A percentile compares a stretch with the other conserved stretches of the same genome.
phyloP scores from a whole-genome alignment of 1,139 yeast genomes.

The Taphrina pruni region DNA sequence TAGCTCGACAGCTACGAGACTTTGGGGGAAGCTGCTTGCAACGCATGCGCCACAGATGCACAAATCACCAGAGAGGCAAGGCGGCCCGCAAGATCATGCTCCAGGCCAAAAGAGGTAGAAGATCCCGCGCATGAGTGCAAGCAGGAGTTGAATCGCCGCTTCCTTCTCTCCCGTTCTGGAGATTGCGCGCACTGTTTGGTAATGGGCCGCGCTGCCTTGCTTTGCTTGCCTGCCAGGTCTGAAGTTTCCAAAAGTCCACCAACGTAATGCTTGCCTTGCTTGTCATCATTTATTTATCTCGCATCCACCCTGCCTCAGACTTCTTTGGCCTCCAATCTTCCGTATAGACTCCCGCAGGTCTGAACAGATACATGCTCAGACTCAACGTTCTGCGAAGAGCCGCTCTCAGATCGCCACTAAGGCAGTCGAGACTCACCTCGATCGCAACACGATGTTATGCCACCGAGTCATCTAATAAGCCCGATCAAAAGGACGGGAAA shows the following conservation, averaged over 20 bases:
- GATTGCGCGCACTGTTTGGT: no score
- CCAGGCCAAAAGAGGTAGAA: no score
- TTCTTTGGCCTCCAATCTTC: background rate
- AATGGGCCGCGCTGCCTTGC: no score
- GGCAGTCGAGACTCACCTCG: conserved; percentile 14
- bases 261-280: conserved; percentile 20
- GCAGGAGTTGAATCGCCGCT: no score
- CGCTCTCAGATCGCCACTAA: conserved; percentile 22
- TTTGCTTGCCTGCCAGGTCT: no score
- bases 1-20: no score
- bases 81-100: no score
- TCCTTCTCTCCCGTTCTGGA: no score
- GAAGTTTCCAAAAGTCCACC: conserved; percentile 2
- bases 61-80: no score
- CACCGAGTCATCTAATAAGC: conserved; percentile 38
- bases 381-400: conserved; percentile 25
- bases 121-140: no score
- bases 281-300: background rate
- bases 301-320: background rate
- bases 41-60: no score
- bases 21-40: no score
- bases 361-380: conserved; percentile 25
- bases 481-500: conserved; percentile 40
- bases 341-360: background rate
- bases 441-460: conserved; percentile 28